Percentiles rank a stretch among this genome's conserved stretches.
phyloP scores from a whole-genome alignment of 2,329 filamentous ascomycete genomes.

The Bertia moriformis region DNA sequence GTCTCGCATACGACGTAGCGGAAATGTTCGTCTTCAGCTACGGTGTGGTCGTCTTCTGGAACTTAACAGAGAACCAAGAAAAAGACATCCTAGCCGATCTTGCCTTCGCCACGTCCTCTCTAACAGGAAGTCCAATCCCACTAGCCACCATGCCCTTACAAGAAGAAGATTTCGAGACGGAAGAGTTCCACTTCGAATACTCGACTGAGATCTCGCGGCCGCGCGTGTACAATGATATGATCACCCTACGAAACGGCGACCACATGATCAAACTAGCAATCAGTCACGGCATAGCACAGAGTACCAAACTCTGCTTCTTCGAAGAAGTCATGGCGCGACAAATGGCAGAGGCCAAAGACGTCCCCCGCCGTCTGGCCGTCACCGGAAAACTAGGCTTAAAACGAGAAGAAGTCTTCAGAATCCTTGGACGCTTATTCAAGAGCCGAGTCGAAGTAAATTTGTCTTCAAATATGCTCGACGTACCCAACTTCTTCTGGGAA shows the following conservation, averaged over 20 bases:
- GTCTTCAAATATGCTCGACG: slow-evolving; percentile 47
- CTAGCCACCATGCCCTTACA: slow-evolving; percentile 42
- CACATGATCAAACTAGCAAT: slow-evolving; percentile 63
- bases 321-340: slow-evolving; percentile 56
- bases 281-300: slow-evolving; percentile 57
- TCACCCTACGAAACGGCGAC: slow-evolving; percentile 51
- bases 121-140: slow-evolving; percentile 18
- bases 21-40: slow-evolving; percentile 61
- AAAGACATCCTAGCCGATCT: slow-evolving; percentile 59
- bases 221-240: slow-evolving; percentile 52
- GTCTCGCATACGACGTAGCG: slow-evolving; percentile 25
- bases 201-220: slow-evolving; percentile 16
- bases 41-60: slow-evolving; percentile 59
- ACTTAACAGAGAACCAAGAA: slow-evolving; percentile 54
- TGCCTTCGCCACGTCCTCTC: slow-evolving; percentile 37
- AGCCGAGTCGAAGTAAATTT: slow-evolving; percentile 56
- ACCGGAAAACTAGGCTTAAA: slow-evolving; percentile 53
- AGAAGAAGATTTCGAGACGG: slow-evolving; percentile 56
- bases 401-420: slow-evolving; percentile 49
- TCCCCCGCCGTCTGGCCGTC: slow-evolving; percentile 47
- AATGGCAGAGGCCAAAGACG: slow-evolving; percentile 54
- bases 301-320: slow-evolving; percentile 56
- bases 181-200: slow-evolving; percentile 63
- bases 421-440: slow-evolving; percentile 52
- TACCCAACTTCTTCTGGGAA: slow-evolving; percentile 58